Evolutionary conservation across 2,329 filamentous ascomycete species (phyloP), one percentile per base, ranked within the genome.

Genomic region (Apiospora koreana): DNA sequence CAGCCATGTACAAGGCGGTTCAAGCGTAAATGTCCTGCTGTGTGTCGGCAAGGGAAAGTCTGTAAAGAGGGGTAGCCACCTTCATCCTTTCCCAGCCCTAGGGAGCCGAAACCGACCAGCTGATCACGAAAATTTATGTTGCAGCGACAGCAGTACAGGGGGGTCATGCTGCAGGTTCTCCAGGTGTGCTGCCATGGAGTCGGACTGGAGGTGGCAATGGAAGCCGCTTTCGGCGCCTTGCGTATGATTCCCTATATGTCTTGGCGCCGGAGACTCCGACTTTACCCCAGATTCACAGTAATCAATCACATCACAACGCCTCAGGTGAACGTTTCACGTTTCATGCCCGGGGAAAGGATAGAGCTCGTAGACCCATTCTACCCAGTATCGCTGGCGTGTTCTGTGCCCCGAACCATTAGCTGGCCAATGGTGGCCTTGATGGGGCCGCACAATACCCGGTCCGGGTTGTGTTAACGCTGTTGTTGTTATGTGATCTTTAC

Each of bases 161-260:
- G 54, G 54, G 54, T 62, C 21, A 62, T 62, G 31, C 16, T 62
- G 54, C 54, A 62, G 54, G 28, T n/a, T 38, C 54, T 62, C 14
- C 8, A n/a, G 54, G 54, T 62, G 54, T 62, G 54, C 18, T 38
- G 54, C 54, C 54, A 62, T 28, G 54, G 54, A 62, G 18, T 31
- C 54, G 38, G 31, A 62, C 54, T 62, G 54, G 54, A 62, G 54
- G 54, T n/a, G n/a, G n/a, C n/a, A n/a, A n/a, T n/a, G 31, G 54
- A 62, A 62, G 54, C 54, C 54, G 54, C 28, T 62, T 38, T 62
- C 54, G 54, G 54, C 54, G 54, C 54, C 54, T 62, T 62, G 31
- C 28, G 7, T 12, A 38, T 38, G 31, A 38, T 38, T n/a, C 54
- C 31, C 18, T 62, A 35, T 31, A 62, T 6, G 54, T 38, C 54